Percentiles rank a stretch among this genome's conserved stretches.
Evolutionary conservation across 192 early-diverging fungal species (phyloP).

Genomic region (Paraglomus brasilianum): DNA sequence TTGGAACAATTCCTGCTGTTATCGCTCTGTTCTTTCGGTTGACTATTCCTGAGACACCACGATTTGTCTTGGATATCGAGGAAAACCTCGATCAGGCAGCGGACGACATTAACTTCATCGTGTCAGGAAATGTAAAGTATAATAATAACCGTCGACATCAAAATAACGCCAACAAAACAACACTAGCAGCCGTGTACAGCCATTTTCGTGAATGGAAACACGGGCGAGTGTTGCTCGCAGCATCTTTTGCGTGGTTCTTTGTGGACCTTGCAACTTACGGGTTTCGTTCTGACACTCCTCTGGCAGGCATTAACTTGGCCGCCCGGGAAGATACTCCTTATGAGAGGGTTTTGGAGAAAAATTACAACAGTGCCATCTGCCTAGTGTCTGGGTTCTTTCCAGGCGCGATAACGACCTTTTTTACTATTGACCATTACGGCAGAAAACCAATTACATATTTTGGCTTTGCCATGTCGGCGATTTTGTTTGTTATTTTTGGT

Average conservation of each 20-base stretch:
- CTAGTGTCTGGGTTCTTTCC: conserved; percentile 1
- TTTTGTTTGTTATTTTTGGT: conserved; percentile 35
- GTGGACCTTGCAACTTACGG: conserved; percentile 61
- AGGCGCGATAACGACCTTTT: not conserved
- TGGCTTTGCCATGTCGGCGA: too few species aligned
- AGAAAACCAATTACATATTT: too few species aligned
- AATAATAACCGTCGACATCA: conserved; percentile 3
- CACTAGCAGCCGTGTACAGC: conserved; percentile 21
- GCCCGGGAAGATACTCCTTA: conserved; percentile 21
- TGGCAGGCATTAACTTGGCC: conserved; percentile 30
- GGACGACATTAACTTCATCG: conserved; percentile 32
- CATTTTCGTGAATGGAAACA: conserved; percentile 72
- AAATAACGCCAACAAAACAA: not conserved
- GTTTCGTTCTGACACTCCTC: conserved; percentile 40
- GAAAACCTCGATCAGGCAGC: conserved; percentile 40
- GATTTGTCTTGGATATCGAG: conserved; percentile 55
- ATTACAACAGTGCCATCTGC: conserved; percentile 36
- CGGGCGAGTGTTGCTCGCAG: conserved; percentile 66
- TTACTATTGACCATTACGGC: not conserved
- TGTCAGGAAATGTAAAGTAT: conserved; percentile 14
- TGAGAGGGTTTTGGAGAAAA: conserved; percentile 20
- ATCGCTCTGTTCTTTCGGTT: conserved; percentile 81
- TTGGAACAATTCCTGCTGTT: conserved; percentile 76
- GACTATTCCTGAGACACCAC: conserved; percentile 88
- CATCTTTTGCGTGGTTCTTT: conserved; percentile 64